These are phyloP conservation scores for Penicillium sp. DNA, from an alignment of 2,329 filamentous ascomycete species.

Conservation along the genomic window DNA sequence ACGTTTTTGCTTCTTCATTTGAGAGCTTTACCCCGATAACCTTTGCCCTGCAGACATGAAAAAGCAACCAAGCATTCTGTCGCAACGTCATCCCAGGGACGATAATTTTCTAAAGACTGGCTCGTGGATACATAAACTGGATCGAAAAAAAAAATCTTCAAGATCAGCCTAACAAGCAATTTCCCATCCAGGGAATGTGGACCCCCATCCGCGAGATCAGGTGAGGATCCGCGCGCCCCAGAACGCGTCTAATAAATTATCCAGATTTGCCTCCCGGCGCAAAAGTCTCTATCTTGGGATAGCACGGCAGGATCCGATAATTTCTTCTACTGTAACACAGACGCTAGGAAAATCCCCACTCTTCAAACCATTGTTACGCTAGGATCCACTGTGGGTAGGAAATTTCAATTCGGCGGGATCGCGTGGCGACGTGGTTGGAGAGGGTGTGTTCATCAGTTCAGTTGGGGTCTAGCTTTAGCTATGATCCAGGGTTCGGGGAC, in stretches of 20 bases:
- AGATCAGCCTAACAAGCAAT: not conserved
- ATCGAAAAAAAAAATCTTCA: not conserved
- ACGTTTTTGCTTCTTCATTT: not conserved
- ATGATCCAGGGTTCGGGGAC: not conserved
- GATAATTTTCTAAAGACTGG: not conserved
- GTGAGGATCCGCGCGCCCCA: not conserved
- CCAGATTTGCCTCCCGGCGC: not conserved
- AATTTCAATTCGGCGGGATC: not conserved
- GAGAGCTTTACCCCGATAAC: not conserved
- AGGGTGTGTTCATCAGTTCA: not conserved
- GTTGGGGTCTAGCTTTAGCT: not conserved
- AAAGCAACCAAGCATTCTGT: not conserved
- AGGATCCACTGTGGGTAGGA: not conserved
- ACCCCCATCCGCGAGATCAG: not conserved
- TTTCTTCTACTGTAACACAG: not conserved
- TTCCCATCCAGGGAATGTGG: not conserved
- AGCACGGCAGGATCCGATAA: not conserved
- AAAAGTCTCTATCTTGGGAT: not conserved
- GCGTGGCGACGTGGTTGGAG: not conserved
- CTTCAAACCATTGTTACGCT: not conserved
- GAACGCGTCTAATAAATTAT: not conserved
- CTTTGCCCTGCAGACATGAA: not conserved
- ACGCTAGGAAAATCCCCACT: not conserved
- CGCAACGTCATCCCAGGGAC: not conserved
- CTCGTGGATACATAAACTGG: not conserved